phyloP scores from a whole-genome alignment of 225 moss, liverwort and hornwort species.

The Pseudoscleropodium purum region DNA sequence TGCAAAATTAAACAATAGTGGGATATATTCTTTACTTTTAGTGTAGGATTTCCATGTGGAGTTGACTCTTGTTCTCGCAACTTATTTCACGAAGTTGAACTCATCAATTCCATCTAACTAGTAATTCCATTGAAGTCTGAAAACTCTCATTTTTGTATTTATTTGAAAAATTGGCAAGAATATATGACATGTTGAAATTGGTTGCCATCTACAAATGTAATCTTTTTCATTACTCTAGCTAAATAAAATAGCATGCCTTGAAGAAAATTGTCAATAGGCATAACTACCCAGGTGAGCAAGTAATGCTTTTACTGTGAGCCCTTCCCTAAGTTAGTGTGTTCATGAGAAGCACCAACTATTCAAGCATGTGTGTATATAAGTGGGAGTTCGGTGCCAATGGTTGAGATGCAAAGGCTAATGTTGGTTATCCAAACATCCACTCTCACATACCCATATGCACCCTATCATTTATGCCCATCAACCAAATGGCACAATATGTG shows the following conservation, averaged over 20 bases:
- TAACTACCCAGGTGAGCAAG: background rate
- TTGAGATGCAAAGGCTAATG: background rate
- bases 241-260: accelerated
- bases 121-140: background rate
- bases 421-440: too few relatives aligned
- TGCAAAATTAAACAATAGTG: background rate
- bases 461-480: background rate
- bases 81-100: accelerated
- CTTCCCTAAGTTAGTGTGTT: background rate
- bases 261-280: accelerated
- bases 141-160: background rate
- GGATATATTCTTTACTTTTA: background rate
- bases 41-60: background rate
- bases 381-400: accelerated
- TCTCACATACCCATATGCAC: too few relatives aligned
- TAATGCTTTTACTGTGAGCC: accelerated
- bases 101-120: accelerated
- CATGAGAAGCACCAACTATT: accelerated
- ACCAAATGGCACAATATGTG: background rate
- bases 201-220: accelerated
- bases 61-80: accelerated
- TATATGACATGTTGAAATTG: accelerated
- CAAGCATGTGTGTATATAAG: background rate
- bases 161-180: background rate
- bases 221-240: background rate